These are phyloP conservation scores for Lentinus brumalis DNA, from an alignment of 768 basidiomycete species.

Conservation along the genomic window DNA sequence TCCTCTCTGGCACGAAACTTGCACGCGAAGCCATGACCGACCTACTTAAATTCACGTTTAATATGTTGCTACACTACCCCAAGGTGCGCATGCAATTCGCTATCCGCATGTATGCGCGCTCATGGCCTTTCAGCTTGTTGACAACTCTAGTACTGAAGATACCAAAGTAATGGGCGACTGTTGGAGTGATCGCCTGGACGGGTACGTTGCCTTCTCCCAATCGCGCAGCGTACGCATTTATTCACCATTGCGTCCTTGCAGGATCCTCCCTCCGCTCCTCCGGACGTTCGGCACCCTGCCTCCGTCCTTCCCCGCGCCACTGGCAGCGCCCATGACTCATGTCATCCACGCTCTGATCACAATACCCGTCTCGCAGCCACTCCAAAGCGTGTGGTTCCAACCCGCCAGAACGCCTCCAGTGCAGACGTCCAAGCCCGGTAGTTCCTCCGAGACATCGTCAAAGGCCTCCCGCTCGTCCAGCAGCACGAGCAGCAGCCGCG, in stretches of 20 bases:
- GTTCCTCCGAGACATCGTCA: slow-evolving; percentile 36
- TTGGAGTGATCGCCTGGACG: slow-evolving; percentile 74
- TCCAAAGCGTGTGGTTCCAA: slow-evolving; percentile 66
- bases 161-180: slow-evolving; percentile 66
- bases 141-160: slow-evolving; percentile 22
- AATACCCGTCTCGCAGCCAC: slow-evolving; percentile 64
- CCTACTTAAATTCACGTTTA: slow-evolving; percentile 82
- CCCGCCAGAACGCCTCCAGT: slow-evolving; percentile 34
- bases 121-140: slow-evolving; percentile 21
- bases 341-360: slow-evolving; percentile 80
- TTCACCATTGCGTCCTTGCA: slow-evolving; percentile 29
- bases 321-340: slow-evolving; percentile 74
- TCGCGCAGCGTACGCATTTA: background rate
- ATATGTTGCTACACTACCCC: slow-evolving; percentile 79
- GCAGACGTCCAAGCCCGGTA: slow-evolving; percentile 34
- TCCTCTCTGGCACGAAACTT: slow-evolving; percentile 54
- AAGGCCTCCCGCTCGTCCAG: slow-evolving; percentile 31
- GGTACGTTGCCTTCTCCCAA: slow-evolving; percentile 45
- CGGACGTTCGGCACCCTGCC: slow-evolving; percentile 70
- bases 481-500: slow-evolving; percentile 13
- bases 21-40: slow-evolving; percentile 78
- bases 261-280: slow-evolving; percentile 72
- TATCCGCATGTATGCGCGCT: background rate
- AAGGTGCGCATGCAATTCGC: slow-evolving; percentile 49
- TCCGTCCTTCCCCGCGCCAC: slow-evolving; percentile 59